Conservation (phyloP, 1,139 yeast genomes). For the Keqinozyma sinolaborantium region DNA sequence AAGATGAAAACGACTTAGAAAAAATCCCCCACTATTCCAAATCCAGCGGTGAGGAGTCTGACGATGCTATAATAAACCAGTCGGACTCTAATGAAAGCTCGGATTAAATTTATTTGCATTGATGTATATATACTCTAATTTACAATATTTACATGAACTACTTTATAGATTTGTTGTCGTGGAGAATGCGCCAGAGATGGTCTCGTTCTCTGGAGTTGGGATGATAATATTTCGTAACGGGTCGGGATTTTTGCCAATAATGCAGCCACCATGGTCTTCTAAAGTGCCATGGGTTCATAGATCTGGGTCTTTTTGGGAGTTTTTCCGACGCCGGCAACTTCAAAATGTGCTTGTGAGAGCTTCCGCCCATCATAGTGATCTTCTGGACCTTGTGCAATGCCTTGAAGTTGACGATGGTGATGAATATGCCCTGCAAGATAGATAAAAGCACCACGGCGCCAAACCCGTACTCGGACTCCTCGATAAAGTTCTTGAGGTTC, state of each 20-base stretch:
- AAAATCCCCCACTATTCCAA: conserved; percentile 18
- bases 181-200: conserved; percentile 71
- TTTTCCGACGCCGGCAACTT: not conserved
- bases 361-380: conserved; percentile 56
- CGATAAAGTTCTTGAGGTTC: conserved; percentile 89
- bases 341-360: conserved; percentile 1
- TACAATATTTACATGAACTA: conserved; percentile 2
- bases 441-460: conserved; percentile 53
- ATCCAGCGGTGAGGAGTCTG: conserved; percentile 20
- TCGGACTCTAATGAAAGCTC: conserved; percentile 33
- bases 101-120: conserved; percentile 9
- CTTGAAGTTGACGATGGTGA: conserved; percentile 43
- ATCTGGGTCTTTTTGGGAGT: not conserved
- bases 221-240: conserved; percentile 22
- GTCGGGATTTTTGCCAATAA: not conserved
- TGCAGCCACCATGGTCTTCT: too few species aligned
- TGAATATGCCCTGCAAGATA: conserved; percentile 40
- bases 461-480: conserved; percentile 69
- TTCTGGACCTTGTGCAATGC: conserved; percentile 56
- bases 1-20: too few species aligned
- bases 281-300: too few species aligned
- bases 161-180: conserved; percentile 46
- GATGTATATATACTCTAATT: conserved; percentile 3
- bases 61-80: conserved; percentile 24
- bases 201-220: conserved; percentile 51